A percentile compares a stretch with the other conserved stretches of the same genome.
These are phyloP conservation scores for Kernera saxatilis DNA, from an alignment of 345 rosid species.

Conservation along the genomic window DNA sequence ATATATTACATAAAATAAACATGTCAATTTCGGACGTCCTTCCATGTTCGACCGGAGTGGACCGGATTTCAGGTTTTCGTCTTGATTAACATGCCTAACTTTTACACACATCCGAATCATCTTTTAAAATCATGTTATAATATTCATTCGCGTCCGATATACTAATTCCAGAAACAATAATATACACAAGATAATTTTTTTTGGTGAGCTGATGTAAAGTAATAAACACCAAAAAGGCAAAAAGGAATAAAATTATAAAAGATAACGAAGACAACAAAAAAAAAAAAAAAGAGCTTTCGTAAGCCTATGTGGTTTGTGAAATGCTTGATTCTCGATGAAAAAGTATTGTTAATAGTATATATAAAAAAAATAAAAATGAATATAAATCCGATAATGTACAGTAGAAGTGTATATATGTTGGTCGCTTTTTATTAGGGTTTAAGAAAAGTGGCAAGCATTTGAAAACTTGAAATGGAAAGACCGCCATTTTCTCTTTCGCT, in stretches of 20 bases:
- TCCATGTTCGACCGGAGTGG: too few relatives aligned
- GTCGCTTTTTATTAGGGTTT: too few relatives aligned
- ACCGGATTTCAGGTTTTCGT: too few relatives aligned
- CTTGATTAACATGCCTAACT: too few relatives aligned
- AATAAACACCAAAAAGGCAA: background rate
- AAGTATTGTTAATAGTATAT: background rate
- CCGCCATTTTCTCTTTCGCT: background rate
- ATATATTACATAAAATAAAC: too few relatives aligned
- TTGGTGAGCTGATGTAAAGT: background rate
- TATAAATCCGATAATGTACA: background rate
- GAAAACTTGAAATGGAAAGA: too few relatives aligned
- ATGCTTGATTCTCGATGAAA: background rate
- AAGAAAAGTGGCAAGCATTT: too few relatives aligned
- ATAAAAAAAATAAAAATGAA: background rate
- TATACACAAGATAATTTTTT: background rate
- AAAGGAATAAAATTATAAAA: background rate
- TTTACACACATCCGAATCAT: background rate
- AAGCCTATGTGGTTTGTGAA: background rate
- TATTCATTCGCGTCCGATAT: too few relatives aligned
- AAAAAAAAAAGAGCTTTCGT: background rate
- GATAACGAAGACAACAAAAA: background rate
- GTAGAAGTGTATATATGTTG: background rate
- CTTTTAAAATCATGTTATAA: too few relatives aligned
- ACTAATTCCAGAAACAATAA: background rate
- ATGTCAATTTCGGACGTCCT: too few relatives aligned